These are phyloP conservation scores for Acanthamoeba royreba DNA, from an alignment of 208 protist species.

Conservation along the genomic window DNA sequence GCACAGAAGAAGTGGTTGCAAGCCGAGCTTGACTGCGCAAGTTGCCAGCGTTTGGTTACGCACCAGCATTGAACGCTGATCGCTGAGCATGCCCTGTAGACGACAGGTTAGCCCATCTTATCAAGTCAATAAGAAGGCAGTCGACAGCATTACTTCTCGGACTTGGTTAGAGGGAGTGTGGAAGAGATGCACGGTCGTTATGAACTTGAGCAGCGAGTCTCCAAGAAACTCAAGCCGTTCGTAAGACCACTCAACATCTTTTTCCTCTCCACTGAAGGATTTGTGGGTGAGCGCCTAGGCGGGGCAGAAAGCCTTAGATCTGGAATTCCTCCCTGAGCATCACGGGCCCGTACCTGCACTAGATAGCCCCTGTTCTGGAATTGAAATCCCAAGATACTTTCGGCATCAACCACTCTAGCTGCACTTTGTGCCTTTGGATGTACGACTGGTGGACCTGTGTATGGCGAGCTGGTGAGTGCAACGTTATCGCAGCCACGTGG, in stretches of 20 bases:
- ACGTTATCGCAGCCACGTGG: not conserved
- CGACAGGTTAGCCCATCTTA: not conserved
- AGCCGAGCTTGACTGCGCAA: not conserved
- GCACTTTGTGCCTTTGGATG: not conserved
- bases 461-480: not conserved
- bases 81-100: not conserved
- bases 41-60: not conserved
- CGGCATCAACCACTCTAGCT: not conserved
- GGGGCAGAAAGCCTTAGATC: not conserved
- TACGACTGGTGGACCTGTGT: not conserved
- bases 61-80: not conserved
- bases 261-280: not conserved
- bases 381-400: not conserved
- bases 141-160: not conserved
- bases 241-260: not conserved
- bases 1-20: not conserved
- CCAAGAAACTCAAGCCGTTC: slow-evolving; percentile 16
- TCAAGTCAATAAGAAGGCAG: not conserved
- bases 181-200: not conserved
- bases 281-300: not conserved
- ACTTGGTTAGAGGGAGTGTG: not conserved
- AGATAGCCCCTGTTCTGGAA: not conserved
- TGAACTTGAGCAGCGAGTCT: not conserved
- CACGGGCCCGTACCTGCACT: not conserved
- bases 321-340: not conserved